Base-by-base conservation (phyloP, 345 rosid genomes). In the Fremontodendron californicum region DNA sequence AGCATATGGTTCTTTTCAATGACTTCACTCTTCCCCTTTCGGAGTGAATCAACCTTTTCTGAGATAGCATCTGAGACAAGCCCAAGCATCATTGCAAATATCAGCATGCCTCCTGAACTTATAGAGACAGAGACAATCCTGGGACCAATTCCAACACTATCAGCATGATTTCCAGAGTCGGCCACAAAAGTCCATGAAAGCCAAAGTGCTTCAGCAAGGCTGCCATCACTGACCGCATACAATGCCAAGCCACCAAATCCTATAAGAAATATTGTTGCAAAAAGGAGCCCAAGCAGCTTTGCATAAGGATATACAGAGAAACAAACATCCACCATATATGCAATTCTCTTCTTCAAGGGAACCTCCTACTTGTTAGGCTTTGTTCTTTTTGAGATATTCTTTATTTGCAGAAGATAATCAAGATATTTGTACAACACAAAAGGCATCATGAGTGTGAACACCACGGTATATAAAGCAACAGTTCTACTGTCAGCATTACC, bases 81-180 rank as follows among this genome's bases (percentile, higher is more conserved):
- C 71, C 98, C 98, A 75, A 92, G 96, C 98, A 94, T 94, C 91
- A 91, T 94, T 11, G 96, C 96, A 74, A 90, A 92, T 79, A 94
- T 89, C 85, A 94, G 78, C 98, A 94, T 94, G 62, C 96, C 98
- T 79, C 98, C 97, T 37, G 97, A 90, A 80, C 94, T 94, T 78
- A 94, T 86, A 74, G 93, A 91, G 71, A 94, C 92, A 31, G 98
- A 94, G 60, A 94, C 97, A 66, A 94, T 90, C 82, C 97, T 87
- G 11, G 94, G 83, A 52, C 97, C 93, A 29, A 82, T 86, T 74
- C 98, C 96, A 78, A 87, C 82, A 67, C 89, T 90, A 83, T 94
- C 97, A 8, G 97, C 92, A 80, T 94, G 97, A 85, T 82, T 94
- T 69, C 97, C 98, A 3, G 97, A 90, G 81, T 92, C 98, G 27